A percentile compares a stretch with the other conserved stretches of the same genome.
Evolutionary conservation across 2,329 filamentous ascomycete genomes (phyloP).

Genomic region (Daldinia sp.): DNA sequence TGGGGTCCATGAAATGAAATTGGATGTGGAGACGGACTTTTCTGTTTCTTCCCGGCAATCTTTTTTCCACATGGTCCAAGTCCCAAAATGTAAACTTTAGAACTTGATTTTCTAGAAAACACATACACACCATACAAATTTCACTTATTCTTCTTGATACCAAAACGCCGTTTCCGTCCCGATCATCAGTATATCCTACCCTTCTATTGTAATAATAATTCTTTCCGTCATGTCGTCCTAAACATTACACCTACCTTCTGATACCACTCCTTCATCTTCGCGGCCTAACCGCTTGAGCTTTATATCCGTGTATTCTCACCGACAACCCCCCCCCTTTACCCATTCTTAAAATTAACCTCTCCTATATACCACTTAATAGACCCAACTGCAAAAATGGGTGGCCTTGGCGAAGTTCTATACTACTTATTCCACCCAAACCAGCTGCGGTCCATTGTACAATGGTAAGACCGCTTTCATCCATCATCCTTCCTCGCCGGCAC

Average conservation of each 20-base stretch:
- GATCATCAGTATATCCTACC: conserved; percentile 5
- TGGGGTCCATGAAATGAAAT: conserved; percentile 26
- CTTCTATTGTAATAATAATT: conserved; percentile 18
- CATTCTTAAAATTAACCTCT: neutral
- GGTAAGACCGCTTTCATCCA: conserved; percentile 60
- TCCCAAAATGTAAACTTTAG: conserved; percentile 6
- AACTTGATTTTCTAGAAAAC: conserved; percentile 24
- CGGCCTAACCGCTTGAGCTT: neutral
- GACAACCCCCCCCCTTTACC: neutral
- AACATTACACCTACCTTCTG: neutral
- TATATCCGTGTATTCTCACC: neutral
- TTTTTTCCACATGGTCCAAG: conserved; percentile 4
- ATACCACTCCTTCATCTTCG: neutral
- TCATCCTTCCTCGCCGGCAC: neutral
- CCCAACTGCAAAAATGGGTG: conserved; percentile 59
- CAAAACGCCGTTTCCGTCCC: neutral
- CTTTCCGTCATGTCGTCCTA: conserved; percentile 11
- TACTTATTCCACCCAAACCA: conserved; percentile 78
- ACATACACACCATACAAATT: neutral
- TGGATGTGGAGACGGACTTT: conserved; percentile 26
- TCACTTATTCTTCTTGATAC: conserved; percentile 1
- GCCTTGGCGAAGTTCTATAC: conserved; percentile 67
- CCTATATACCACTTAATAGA: neutral
- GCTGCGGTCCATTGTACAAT: conserved; percentile 86
- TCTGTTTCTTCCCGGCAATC: conserved; percentile 15